Base-by-base conservation (phyloP, 306 rosid genomes). In the Ammopiptanthus mongolicus region DNA sequence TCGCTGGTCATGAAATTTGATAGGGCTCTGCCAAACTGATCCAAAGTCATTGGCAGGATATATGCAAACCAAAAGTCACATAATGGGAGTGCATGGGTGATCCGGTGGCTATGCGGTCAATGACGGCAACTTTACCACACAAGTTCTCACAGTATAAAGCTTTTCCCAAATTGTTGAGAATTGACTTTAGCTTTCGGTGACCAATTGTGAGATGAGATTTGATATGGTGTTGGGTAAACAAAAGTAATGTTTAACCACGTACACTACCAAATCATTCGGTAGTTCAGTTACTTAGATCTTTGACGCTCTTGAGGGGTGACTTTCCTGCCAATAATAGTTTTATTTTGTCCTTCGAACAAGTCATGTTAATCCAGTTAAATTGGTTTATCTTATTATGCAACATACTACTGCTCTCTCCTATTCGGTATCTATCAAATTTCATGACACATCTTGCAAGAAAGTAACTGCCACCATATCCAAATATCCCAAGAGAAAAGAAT, bases 301-400 rank as follows among this genome's bases (percentile, higher is more conserved):
- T 52, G 29, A 42, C 42, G 21, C n/a, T 48, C 31, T 34, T 19
- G 17, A 23, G 71, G 48, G 52, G 3, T 41, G 83, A 71, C 69
- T 79, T 71, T 53, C 1, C 36, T 14, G n/a, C 71, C 65, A 78
- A 23, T 9, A 46, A 58, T 3, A 44, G 44, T 42, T 65, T 67
- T n/a, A n/a, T n/a, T 11, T 25, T 61, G 39, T 5, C 66, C 66
- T 65, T 63, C 62, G 65, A 79, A 71, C 73, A 71, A 52, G 73
- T 71, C 66, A 61, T 36, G 47, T 19, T 31, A 70, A 23, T 51
- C 34, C 64, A 69, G 8, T 60, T 22, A 69, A 22, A 23, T 58
- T n/a, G 17, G 25, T 2, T 64, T 75, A 34, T 22, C 52, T 58
- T 68, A 57, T 23, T 5, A 50, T 69, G 82, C 34, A 23, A 31